These are phyloP conservation scores for Nematodospora anomalae DNA, from an alignment of 1,139 yeast genomes.

Conservation along the genomic window DNA sequence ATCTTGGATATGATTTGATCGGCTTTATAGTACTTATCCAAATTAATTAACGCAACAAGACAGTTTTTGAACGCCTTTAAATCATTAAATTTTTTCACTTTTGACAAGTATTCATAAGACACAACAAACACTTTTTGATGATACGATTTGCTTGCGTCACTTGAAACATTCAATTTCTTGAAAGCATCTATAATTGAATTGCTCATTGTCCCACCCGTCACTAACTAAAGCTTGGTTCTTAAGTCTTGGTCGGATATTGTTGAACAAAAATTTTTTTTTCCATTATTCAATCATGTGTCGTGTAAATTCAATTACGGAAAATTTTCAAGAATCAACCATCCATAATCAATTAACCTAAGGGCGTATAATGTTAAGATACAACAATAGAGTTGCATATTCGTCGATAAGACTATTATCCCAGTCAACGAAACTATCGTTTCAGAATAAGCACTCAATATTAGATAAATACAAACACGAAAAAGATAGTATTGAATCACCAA, in stretches of 20 bases:
- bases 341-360: too few species aligned
- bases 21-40: conserved; percentile 67
- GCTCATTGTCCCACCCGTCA: conserved; percentile 34
- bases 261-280: conserved; percentile 1
- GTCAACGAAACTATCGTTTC: conserved; percentile 13
- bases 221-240: too few species aligned
- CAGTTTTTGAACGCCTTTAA: conserved; percentile 57
- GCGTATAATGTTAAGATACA: conserved; percentile 5
- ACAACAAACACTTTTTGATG: conserved; percentile 43
- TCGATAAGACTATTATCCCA: conserved; percentile 9
- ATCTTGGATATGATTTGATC: conserved; percentile 45
- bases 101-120: conserved; percentile 44
- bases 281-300: conserved; percentile 1
- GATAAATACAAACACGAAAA: conserved; percentile 21
- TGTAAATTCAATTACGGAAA: conserved; percentile 1
- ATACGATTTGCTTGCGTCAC: conserved; percentile 27
- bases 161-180: conserved; percentile 37
- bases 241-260: too few species aligned
- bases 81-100: conserved; percentile 46
- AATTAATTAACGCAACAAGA: conserved; percentile 67
- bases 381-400: background rate
- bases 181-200: conserved; percentile 46
- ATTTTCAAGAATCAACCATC: conserved; percentile 3
- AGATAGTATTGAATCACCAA: conserved; percentile 37
- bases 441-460: conserved; percentile 17